Percentiles rank a stretch among this genome's conserved stretches.
Evolutionary conservation across 345 rosid genomes (phyloP).

Genomic region (Euphorbia pulcherrima): DNA sequence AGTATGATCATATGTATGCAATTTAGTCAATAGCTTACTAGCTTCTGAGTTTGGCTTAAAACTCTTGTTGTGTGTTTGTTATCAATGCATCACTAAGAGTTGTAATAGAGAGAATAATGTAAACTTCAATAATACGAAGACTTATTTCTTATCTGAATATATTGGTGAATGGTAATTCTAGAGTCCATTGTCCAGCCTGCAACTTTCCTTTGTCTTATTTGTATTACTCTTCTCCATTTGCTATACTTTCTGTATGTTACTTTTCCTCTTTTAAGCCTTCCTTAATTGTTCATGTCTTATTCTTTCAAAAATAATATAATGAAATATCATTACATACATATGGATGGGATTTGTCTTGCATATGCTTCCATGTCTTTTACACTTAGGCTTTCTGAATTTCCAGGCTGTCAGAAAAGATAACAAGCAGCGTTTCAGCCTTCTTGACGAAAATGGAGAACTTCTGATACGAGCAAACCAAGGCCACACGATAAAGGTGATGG

Average conservation of each 20-base stretch:
- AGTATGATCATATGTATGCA: not conserved
- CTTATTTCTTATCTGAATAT: not conserved
- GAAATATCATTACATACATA: not conserved
- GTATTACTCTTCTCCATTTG: not conserved
- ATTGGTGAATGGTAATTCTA: not conserved
- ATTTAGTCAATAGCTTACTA: not conserved
- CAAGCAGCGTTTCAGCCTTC: constrained; percentile 74
- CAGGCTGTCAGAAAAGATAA: constrained; percentile 83
- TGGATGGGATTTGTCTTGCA: not conserved
- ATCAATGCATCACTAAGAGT: not conserved
- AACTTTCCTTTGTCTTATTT: not conserved
- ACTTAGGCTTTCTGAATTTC: constrained; percentile 13
- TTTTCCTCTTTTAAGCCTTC: not conserved
- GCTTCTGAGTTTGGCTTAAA: not conserved
- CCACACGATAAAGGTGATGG: constrained; percentile 60
- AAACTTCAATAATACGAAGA: not conserved
- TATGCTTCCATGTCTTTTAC: not conserved
- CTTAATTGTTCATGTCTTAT: not conserved
- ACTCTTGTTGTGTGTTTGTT: not conserved
- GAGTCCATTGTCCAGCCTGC: not conserved
- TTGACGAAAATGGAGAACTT: constrained; percentile 73
- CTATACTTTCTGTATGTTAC: not conserved
- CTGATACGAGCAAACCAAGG: constrained; percentile 94
- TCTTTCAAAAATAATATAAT: not conserved
- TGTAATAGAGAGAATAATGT: not conserved